Evolutionary conservation across 1,139 yeast genomes (phyloP), one percentile per base, ranked within the genome.

Genomic region (Kodamaea ohmeri): DNA sequence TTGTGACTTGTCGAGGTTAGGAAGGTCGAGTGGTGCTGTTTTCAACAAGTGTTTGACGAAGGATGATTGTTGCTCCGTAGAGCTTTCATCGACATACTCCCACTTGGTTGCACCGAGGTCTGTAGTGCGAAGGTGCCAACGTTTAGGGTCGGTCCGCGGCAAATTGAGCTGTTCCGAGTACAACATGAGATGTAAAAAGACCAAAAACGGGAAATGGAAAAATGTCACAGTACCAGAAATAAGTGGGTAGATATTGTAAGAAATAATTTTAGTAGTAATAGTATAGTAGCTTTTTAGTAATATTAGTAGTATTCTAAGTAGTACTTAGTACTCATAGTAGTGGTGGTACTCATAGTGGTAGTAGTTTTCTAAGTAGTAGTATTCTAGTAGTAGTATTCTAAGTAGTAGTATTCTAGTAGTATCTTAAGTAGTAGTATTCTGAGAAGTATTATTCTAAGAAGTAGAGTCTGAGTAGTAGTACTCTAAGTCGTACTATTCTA

Each of bases 61-160:
- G 14, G 73, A 69, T 21, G 82, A 65, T 51, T 82, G 88, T 11
- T 78, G 73, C 46, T 69, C 73, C 6, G 51, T 48, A 8, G 69
- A 66, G 6, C 65, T 71, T 25, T 61, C 65, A 0, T 63, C 49
- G 16, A 80, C 51, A 56, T 86, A 92, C 25, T 76, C 80, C 98
- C 98, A 92, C 36, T 75, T 72, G 52, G 87, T 88, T 15, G 86
- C 73, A 11, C 97, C 98, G 17, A 83, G 63, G 22, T 76, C 74
- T 42, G 82, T 83, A 1, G 85, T 76, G 16, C 76, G 60, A 29
- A 92, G 68, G 46, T 95, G 69, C 98, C 98, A 92, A 20, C 79
- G 69, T 1, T 60, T 50, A 2, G 75, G 73, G 48, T 92, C 96
- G 0, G 97, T 84, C 38, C 63, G 68, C 0, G 80, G 80, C 8